A percentile compares a stretch with the other conserved stretches of the same genome.
Evolutionary conservation across 257 asterid species (phyloP).

Genomic region (Galeopsis tetrahit): DNA sequence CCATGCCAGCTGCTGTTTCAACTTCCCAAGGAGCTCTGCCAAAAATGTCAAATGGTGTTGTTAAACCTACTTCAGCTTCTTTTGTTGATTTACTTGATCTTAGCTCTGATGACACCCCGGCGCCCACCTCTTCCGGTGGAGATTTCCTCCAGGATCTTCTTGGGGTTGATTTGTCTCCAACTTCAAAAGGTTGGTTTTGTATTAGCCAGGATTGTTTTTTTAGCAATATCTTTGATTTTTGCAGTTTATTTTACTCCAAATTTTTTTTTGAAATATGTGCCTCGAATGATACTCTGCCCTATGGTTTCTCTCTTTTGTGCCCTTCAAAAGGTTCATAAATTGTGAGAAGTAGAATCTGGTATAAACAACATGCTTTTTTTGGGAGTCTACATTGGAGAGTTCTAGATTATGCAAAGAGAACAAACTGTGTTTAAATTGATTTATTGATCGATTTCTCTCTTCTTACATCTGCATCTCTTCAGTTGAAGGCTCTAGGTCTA

Average conservation of each 20-base stretch:
- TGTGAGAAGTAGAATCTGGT: slow-evolving; percentile 11
- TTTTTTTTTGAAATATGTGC: slow-evolving; percentile 9
- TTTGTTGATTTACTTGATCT: slow-evolving; percentile 92
- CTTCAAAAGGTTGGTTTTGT: slow-evolving; percentile 63
- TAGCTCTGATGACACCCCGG: slow-evolving; percentile 70
- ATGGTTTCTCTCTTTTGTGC: slow-evolving; percentile 1
- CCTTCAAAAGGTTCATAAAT: slow-evolving; percentile 8
- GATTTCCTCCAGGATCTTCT: slow-evolving; percentile 93
- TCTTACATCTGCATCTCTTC: slow-evolving; percentile 28
- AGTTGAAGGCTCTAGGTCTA: slow-evolving; percentile 21
- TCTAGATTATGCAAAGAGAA: background rate
- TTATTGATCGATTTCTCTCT: slow-evolving; percentile 18
- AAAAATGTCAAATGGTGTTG: slow-evolving; percentile 83
- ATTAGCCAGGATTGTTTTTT: slow-evolving; percentile 16
- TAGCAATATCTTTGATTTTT: slow-evolving; percentile 17
- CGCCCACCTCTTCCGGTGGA: slow-evolving; percentile 77
- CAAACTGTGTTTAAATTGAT: slow-evolving; percentile 24
- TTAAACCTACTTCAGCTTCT: slow-evolving; percentile 68
- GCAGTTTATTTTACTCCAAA: slow-evolving; percentile 16
- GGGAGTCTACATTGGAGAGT: slow-evolving; percentile 7
- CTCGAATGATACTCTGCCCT: slow-evolving; percentile 22
- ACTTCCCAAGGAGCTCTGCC: slow-evolving; percentile 75
- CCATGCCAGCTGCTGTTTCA: slow-evolving; percentile 70
- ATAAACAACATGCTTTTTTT: background rate
- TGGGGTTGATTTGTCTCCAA: slow-evolving; percentile 69